These are phyloP conservation scores for Aspergillus saccharolyticus DNA, from an alignment of 495 filamentous ascomycete species.

Conservation along the genomic window DNA sequence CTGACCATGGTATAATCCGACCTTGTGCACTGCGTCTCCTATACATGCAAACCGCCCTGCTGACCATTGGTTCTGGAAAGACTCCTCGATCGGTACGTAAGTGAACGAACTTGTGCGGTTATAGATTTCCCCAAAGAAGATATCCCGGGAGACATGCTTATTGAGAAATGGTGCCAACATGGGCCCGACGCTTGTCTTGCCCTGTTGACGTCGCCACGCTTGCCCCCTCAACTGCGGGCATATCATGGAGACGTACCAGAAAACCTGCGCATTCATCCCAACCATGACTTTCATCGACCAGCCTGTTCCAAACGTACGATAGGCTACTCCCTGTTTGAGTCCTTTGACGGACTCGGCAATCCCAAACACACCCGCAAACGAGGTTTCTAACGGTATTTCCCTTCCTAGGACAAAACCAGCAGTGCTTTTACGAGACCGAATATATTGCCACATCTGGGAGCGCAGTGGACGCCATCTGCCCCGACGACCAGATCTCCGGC, in stretches of 20 bases:
- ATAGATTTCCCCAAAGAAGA: not conserved
- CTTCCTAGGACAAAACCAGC: not conserved
- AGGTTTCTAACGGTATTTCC: not conserved
- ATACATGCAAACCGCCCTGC: not conserved
- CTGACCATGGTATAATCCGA: not conserved
- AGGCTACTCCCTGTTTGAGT: not conserved
- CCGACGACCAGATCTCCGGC: conserved; percentile 1
- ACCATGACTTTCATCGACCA: not conserved
- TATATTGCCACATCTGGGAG: conserved; percentile 1
- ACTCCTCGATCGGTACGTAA: not conserved
- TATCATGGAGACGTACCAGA: not conserved
- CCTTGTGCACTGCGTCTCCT: conserved; percentile 5
- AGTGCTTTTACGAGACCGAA: not conserved
- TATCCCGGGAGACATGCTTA: not conserved
- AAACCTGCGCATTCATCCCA: not conserved
- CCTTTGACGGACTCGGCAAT: not conserved
- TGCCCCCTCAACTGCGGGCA: not conserved
- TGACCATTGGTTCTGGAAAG: not conserved
- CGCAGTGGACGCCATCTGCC: conserved; percentile 3
- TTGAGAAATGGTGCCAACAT: not conserved
- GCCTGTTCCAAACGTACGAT: not conserved
- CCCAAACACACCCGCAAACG: not conserved
- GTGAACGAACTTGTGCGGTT: not conserved
- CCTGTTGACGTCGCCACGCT: not conserved
- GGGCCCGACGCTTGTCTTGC: not conserved